Conservation (phyloP, 2,329 filamentous ascomycete species). For the Ambrosiella xylebori region DNA sequence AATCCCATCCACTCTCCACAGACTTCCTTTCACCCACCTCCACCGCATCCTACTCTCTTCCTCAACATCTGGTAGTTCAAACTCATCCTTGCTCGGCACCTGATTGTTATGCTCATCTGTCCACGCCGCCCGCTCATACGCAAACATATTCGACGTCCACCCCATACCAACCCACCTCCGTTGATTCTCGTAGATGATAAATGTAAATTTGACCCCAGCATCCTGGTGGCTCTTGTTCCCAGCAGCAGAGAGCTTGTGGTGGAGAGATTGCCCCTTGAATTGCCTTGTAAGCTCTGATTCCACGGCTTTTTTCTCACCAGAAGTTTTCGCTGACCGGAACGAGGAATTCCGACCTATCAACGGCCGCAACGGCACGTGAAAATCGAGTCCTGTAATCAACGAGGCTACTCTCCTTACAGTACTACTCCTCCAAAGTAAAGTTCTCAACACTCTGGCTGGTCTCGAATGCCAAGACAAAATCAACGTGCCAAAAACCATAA, state of each 20-base stretch:
- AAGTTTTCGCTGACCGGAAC: constrained; percentile 6
- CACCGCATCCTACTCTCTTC: constrained; percentile 39
- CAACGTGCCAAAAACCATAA: constrained; percentile 73
- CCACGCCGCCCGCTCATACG: constrained; percentile 81
- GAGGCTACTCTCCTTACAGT: constrained; percentile 51
- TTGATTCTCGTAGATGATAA: constrained; percentile 93
- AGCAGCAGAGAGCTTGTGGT: not conserved
- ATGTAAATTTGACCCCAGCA: constrained; percentile 88
- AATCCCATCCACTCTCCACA: constrained; percentile 74
- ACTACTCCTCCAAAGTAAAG: constrained; percentile 78
- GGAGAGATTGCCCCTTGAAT: constrained; percentile 19
- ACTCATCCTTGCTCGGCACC: constrained; percentile 55
- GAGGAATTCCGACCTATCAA: constrained; percentile 12
- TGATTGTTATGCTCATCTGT: constrained; percentile 88
- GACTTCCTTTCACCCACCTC: constrained; percentile 69
- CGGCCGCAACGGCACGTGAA: constrained; percentile 22
- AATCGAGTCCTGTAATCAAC: constrained; percentile 63
- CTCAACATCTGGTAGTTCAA: constrained; percentile 44
- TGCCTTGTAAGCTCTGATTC: constrained; percentile 33
- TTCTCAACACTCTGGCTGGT: constrained; percentile 66
- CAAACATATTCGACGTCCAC: constrained; percentile 82
- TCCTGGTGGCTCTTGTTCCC: constrained; percentile 10
- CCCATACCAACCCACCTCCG: constrained; percentile 86
- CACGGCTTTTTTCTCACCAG: constrained; percentile 15
- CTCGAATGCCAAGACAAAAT: constrained; percentile 83